Base-by-base conservation (phyloP, 2,329 filamentous ascomycete genomes). In the Fusarium avenaceum region DNA sequence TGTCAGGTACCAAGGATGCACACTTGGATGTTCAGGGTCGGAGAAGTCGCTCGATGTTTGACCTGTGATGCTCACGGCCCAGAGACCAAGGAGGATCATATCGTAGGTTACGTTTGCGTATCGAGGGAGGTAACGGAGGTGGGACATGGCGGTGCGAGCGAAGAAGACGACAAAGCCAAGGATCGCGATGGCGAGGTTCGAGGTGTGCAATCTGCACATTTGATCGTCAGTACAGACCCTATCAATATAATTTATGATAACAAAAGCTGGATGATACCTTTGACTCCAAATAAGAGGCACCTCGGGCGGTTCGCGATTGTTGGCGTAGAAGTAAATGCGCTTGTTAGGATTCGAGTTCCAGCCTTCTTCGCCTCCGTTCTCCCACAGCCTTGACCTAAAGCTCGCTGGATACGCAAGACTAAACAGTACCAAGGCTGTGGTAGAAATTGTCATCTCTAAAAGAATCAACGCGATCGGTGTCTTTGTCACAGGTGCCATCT, bases 331-430 rank as follows among this genome's bases (percentile, higher is more conserved):
- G 57, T 76, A 77, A 7, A 75, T 75, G 40, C 74, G 59, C 38
- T 69, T 30, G 4, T 72, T 72, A 5, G 75, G 76, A 35, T 75
- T 74, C 35, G 74, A 77, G 60, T 72, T 77, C 70, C 72, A 77
- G 15, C 73, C 72, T n/a, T 73, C 54, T 22, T 66, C 70, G 30
- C 73, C 73, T 14, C 74, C 74, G 26, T 76, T 73, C 20, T 71
- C 69, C 73, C 74, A 75, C 7, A 76, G 65, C 32, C 61, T 62
- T 13, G 69, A 67, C 32, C 74, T 65, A 43, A 72, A 72, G 10
- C 58, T 52, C 6, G 69, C 61, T 2, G 73, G 70, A 44, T 75
- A 75, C 15, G 68, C 72, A 4, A 75, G 13, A 11, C 65, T 55
- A 28, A 76, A 76, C 4, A 76, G 63, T 3, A 61, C 42, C 4